Conservation (phyloP, 1,284 basidiomycete species). For the Hymenochaete sp. region DNA sequence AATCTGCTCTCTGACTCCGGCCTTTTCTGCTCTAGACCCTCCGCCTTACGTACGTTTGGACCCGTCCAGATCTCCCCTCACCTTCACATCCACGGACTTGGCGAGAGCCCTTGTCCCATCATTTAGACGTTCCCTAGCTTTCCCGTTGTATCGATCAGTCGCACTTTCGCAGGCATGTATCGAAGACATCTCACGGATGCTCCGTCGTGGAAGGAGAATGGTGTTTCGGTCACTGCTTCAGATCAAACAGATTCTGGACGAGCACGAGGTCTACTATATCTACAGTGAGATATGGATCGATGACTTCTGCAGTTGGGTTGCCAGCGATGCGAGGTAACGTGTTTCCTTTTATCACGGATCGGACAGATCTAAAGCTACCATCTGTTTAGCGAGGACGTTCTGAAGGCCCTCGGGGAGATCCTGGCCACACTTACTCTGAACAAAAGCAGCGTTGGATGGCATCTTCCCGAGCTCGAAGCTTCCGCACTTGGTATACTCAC, state of each 20-base stretch:
- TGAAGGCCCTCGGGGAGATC: constrained; percentile 38
- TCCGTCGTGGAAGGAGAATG: constrained; percentile 50
- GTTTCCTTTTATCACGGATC: constrained; percentile 6
- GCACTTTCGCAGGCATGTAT: constrained; percentile 58
- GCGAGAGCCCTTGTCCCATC: constrained; percentile 44
- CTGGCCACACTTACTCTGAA: constrained; percentile 35
- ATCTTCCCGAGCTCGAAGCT: constrained; percentile 55
- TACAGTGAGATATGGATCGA: constrained; percentile 78
- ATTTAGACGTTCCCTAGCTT: constrained; percentile 63
- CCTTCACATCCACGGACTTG: constrained; percentile 41
- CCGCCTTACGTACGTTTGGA: constrained; percentile 37
- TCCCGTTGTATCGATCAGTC: constrained; percentile 72
- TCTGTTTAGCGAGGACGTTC: constrained; percentile 42
- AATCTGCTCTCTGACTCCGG: constrained; percentile 55
- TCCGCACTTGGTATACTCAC: constrained; percentile 34
- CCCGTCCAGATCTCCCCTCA: constrained; percentile 20
- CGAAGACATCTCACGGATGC: constrained; percentile 49
- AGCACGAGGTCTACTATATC: constrained; percentile 74
- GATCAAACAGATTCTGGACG: constrained; percentile 62
- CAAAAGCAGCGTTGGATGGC: constrained; percentile 58
- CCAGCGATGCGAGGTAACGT: constrained; percentile 52
- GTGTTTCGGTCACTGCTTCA: constrained; percentile 57
- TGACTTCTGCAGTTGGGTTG: constrained; percentile 67
- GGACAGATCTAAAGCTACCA: neutral
- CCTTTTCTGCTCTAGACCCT: constrained; percentile 69